Percentiles rank a stretch among this genome's conserved stretches.
These are phyloP conservation scores for Leccinum rimulosum DNA, from an alignment of 768 basidiomycete genomes.

Conservation along the genomic window DNA sequence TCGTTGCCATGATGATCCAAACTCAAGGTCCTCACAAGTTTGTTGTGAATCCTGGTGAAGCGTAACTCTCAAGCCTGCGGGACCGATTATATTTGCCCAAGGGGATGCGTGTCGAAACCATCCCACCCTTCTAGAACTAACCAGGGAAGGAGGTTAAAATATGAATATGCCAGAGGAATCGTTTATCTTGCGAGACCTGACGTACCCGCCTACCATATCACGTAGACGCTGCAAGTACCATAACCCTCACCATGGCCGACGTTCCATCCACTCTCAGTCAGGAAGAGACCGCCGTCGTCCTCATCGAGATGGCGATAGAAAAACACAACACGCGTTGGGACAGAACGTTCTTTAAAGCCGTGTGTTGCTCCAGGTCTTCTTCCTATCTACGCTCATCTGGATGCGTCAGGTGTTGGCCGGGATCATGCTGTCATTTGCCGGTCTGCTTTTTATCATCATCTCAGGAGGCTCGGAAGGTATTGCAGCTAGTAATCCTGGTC, in stretches of 20 bases:
- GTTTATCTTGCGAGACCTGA: neutral
- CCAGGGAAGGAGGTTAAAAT: constrained; percentile 12
- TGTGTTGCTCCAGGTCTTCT: constrained; percentile 32
- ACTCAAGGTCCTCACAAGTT: neutral
- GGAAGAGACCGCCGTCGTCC: constrained; percentile 50
- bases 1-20: neutral
- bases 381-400: neutral
- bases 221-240: neutral
- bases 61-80: neutral
- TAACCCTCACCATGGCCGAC: constrained; percentile 17
- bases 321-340: constrained; percentile 67
- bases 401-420: constrained; percentile 58
- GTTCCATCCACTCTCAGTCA: constrained; percentile 53
- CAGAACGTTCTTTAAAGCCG: constrained; percentile 65
- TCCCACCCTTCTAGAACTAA: neutral
- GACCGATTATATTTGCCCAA: constrained; percentile 3
- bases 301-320: constrained; percentile 54
- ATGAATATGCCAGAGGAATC: neutral
- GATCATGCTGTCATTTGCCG: constrained; percentile 71
- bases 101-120: neutral
- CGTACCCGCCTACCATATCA: constrained; percentile 5
- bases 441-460: constrained; percentile 59
- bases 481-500: constrained; percentile 54
- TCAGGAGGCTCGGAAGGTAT: constrained; percentile 57
- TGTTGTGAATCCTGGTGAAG: neutral